Percentiles rank a stretch among this genome's conserved stretches.
Conservation (phyloP, 2,329 filamentous ascomycete genomes). For the Lasiodiplodia gonubiensis region DNA sequence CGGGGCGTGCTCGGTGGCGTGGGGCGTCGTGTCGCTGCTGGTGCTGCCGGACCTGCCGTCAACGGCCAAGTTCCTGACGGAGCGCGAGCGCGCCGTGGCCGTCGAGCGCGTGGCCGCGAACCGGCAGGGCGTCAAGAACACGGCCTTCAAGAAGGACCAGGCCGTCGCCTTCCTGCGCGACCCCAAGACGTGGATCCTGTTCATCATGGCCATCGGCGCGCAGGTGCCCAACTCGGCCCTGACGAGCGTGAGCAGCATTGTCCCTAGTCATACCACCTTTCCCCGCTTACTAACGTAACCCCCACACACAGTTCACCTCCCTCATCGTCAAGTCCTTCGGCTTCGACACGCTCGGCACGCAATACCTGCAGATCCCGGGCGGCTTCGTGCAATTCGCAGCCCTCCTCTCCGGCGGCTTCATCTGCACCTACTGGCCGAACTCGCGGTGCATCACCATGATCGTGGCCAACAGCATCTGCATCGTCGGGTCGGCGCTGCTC, state of each 20-base stretch:
- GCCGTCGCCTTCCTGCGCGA: slow-evolving; percentile 57
- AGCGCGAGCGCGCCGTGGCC: slow-evolving; percentile 54
- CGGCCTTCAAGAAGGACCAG: slow-evolving; percentile 49
- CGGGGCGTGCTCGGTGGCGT: slow-evolving; percentile 46
- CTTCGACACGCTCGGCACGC: slow-evolving; percentile 88
- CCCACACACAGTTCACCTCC: slow-evolving; percentile 49
- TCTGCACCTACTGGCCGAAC: slow-evolving; percentile 61
- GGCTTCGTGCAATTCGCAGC: slow-evolving; percentile 63
- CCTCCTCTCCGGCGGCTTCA: slow-evolving; percentile 54
- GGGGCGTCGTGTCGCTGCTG: slow-evolving; percentile 45
- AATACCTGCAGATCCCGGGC: slow-evolving; percentile 66
- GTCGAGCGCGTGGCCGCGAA: slow-evolving; percentile 60
- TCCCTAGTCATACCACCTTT: no score
- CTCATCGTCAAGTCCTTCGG: slow-evolving; percentile 68
- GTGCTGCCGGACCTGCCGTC: slow-evolving; percentile 53
- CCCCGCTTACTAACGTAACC: no score
- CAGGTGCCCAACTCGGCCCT: slow-evolving; percentile 64
- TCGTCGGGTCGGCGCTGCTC: slow-evolving; percentile 58
- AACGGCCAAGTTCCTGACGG: slow-evolving; percentile 51
- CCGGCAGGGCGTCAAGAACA: slow-evolving; percentile 61
- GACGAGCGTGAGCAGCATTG: no score
- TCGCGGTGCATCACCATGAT: slow-evolving; percentile 63
- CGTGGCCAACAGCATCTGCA: slow-evolving; percentile 61
- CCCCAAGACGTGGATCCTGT: slow-evolving; percentile 65
- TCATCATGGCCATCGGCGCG: slow-evolving; percentile 57